Evolutionary conservation across 129 eudicot species (phyloP), one percentile per base, ranked within the genome.

Genomic region (Deinandra increscens): DNA sequence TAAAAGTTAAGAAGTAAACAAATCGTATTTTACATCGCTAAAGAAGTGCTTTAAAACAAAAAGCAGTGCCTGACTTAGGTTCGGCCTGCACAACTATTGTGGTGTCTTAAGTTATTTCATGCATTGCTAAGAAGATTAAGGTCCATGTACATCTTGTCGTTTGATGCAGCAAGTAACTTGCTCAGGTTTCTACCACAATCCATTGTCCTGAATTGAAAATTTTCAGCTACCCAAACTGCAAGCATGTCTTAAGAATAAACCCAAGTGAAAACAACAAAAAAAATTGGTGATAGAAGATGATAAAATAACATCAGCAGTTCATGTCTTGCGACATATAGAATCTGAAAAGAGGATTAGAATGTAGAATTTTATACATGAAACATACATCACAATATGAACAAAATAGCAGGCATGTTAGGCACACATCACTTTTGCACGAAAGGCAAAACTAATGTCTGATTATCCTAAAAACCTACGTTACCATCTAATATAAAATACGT

Each of bases 121-220:
- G n/a, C n/a, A n/a, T n/a, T n/a, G n/a, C n/a, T n/a, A n/a, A n/a
- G n/a, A n/a, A n/a, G n/a, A n/a, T n/a, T n/a, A n/a, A n/a, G n/a
- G n/a, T n/a, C n/a, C n/a, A n/a, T n/a, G n/a, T n/a, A n/a, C n/a
- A n/a, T n/a, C n/a, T n/a, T n/a, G n/a, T n/a, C n/a, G n/a, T n/a
- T n/a, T n/a, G n/a, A n/a, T n/a, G n/a, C n/a, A n/a, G 62, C 75
- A 56, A 77, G 54, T 2, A 70, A 12, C 14, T 81, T 75, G 63
- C 53, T 65, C 12, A 53, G 33, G 45, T 58, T 72, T 70, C 69
- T 82, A 55, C 71, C 79, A 9, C 76, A 51, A 71, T 79, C 79
- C 89, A 87, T 81, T 38, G 74, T 8, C 73, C 37, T 33, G 50
- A 26, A 82, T 15, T 45, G 50, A 62, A 54, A n/a, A 23, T 49